A percentile compares a stretch with the other conserved stretches of the same genome.
Evolutionary conservation across 2,329 filamentous ascomycete species (phyloP).

Genomic region (Nemania bipapillata): DNA sequence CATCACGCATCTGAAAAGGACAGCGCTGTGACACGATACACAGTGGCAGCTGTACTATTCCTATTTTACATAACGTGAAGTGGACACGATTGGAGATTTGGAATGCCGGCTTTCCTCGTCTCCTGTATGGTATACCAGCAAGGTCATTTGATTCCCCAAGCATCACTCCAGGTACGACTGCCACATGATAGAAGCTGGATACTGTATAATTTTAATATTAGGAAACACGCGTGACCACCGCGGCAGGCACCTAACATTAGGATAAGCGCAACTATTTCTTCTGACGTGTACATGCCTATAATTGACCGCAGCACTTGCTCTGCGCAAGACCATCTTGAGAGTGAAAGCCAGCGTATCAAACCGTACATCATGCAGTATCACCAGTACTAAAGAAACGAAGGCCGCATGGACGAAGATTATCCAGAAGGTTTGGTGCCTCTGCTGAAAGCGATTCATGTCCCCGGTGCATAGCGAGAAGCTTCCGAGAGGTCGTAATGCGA

Average conservation of each 20-base stretch:
- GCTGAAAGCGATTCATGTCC: background rate
- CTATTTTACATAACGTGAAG: constrained; percentile 22
- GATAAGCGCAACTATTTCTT: background rate
- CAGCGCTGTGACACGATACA: background rate
- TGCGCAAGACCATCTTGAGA: background rate
- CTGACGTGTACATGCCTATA: background rate
- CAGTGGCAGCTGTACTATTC: constrained; percentile 10
- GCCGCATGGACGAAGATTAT: background rate
- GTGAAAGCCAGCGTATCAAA: background rate
- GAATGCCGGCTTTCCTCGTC: background rate
- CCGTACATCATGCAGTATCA: background rate
- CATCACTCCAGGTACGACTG: background rate
- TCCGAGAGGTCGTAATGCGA: background rate
- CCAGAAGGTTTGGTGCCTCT: background rate
- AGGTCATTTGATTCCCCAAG: background rate
- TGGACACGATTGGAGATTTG: background rate
- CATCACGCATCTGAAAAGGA: background rate
- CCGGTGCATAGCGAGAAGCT: background rate
- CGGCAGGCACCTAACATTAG: background rate
- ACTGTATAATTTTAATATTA: background rate
- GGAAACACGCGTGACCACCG: background rate
- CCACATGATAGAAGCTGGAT: background rate
- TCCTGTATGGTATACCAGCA: background rate
- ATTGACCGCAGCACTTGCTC: background rate
- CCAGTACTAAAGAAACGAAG: background rate